Evolutionary conservation across 2,329 filamentous ascomycete species (phyloP), one percentile per base, ranked within the genome.

Genomic region (Aspergillus aculeatus): DNA sequence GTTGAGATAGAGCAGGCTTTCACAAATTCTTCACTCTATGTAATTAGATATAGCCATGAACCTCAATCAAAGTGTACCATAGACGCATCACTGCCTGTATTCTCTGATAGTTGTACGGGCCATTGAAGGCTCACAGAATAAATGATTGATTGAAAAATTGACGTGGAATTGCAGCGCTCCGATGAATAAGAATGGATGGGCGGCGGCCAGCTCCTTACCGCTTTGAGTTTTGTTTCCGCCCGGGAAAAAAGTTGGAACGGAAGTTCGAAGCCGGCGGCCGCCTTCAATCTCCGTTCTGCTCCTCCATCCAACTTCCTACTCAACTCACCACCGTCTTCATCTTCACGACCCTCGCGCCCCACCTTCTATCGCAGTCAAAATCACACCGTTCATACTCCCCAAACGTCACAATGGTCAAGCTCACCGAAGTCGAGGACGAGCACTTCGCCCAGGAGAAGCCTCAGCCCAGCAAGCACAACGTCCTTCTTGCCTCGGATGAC

Each of bases 341-440:
- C 58, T 50, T 47, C 50, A 16, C 53, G 29, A 56, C 49, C 50
- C 52, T 29, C 44, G 47, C 53, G 47, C 51, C 61, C 62, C 57
- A 53, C 50, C 56, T 53, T 50, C 44, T 54, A 60, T 32, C 7
- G 9, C 38, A 26, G 19, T 19, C 38, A 16, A 44, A n/a, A 6
- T 9, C 4, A 16, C 32, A 44, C 38, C 38, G 5, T 19, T 47
- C 59, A 29, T 53, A 26, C 53, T 54, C 60, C 29, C 61, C 51
- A 49, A 64, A 66, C 65, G 64, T 63, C 71, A 77, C 78, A 71
- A 97, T 98, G 94, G 94, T 98, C 78, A 92, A 94, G 80, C 91
- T 98, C 75, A 91, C 92, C 75, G 94, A 98, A 83, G 94, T 98
- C 74, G 89, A 96, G 76, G 94, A 98, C 77, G 93, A 97, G 84